These are phyloP conservation scores for Skeletonema potamos DNA, from an alignment of 108 stramenopile species.

Conservation along the genomic window DNA sequence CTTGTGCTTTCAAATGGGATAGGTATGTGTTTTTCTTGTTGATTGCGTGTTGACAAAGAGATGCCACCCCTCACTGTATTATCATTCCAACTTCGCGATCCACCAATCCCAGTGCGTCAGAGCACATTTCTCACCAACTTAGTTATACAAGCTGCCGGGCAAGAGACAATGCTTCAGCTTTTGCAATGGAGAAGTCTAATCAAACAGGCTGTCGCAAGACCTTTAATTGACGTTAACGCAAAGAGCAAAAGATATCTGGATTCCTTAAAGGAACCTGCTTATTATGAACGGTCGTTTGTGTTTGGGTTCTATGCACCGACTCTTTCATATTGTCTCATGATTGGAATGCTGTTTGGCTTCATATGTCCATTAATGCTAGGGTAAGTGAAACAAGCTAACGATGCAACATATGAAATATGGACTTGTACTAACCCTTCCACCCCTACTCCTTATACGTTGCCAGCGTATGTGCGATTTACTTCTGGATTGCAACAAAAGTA, in stretches of 20 bases:
- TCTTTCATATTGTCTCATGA: conserved; percentile 36
- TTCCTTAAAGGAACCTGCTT: conserved; percentile 28
- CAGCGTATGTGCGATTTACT: conserved; percentile 51
- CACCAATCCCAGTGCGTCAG: conserved; percentile 13
- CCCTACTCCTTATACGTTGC: conserved; percentile 6
- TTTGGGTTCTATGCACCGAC: conserved; percentile 18
- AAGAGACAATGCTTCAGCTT: conserved; percentile 49
- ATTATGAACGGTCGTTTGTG: conserved; percentile 29
- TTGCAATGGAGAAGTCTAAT: conserved; percentile 42
- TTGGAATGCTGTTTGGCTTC: conserved; percentile 40
- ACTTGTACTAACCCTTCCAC: not conserved
- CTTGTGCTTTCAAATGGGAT: conserved; percentile 7
- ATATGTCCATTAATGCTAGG: conserved; percentile 39
- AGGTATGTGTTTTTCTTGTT: conserved; percentile 23
- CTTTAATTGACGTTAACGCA: conserved; percentile 30
- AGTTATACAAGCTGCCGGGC: conserved; percentile 40
- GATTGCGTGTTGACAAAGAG: conserved; percentile 8
- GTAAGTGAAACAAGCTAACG: no score
- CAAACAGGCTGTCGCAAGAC: conserved; percentile 38
- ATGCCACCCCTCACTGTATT: not conserved
- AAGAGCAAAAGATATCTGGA: conserved; percentile 31
- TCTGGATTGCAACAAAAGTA: conserved; percentile 54
- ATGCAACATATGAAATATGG: no score
- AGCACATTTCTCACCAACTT: conserved; percentile 33
- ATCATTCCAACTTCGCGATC: not conserved